Conservation (phyloP, 208 protist species). For the Leishmania lainsoni region DNA sequence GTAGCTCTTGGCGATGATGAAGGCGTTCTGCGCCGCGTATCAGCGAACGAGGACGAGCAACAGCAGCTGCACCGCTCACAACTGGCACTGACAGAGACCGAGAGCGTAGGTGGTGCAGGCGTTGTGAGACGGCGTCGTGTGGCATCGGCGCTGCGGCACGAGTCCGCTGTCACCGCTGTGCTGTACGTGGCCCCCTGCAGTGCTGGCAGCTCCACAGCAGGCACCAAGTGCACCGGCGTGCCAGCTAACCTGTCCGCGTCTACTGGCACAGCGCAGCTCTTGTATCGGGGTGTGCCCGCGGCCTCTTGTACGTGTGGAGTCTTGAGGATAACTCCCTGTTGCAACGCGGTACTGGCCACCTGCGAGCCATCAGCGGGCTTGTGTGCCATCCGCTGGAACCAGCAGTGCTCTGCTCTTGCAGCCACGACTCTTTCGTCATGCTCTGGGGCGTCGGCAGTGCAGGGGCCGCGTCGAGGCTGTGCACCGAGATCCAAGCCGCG, state of each 20-base stretch:
- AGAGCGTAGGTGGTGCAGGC: slow-evolving; percentile 20
- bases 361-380: slow-evolving; percentile 60
- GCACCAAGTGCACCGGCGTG: not conserved
- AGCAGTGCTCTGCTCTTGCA: slow-evolving; percentile 51
- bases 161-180: slow-evolving; percentile 57
- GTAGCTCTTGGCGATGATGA: slow-evolving; percentile 69
- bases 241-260: not conserved
- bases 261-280: slow-evolving; percentile 34
- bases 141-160: slow-evolving; percentile 33
- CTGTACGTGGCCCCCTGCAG: slow-evolving; percentile 60
- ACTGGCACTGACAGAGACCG: not conserved
- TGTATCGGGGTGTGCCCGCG: slow-evolving; percentile 89
- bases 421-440: slow-evolving; percentile 61
- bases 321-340: slow-evolving; percentile 69
- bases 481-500: slow-evolving; percentile 4
- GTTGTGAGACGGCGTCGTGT: slow-evolving; percentile 10
- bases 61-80: slow-evolving; percentile 37
- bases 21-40: slow-evolving; percentile 48
- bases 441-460: slow-evolving; percentile 57
- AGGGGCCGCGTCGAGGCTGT: slow-evolving; percentile 18
- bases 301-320: slow-evolving; percentile 88
- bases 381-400: slow-evolving; percentile 55
- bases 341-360: slow-evolving; percentile 54
- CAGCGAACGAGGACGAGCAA: slow-evolving; percentile 29
- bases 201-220: not conserved